phyloP scores from a whole-genome alignment of 495 filamentous ascomycete genomes.

The Astrocystis sublimbata region DNA sequence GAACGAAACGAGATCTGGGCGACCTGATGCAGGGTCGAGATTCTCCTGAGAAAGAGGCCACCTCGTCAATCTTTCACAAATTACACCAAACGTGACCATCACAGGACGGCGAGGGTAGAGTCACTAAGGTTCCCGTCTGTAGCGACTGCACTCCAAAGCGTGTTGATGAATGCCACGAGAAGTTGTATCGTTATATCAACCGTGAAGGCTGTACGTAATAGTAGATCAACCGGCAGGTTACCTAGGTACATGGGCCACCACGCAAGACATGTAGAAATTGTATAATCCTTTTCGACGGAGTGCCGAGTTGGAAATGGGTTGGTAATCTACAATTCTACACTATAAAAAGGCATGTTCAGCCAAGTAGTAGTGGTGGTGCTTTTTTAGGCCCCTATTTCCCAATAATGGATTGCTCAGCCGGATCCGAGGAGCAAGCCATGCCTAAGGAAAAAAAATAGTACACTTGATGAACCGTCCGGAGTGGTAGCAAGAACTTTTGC shows the following conservation, averaged over 20 bases:
- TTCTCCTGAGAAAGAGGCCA: background rate
- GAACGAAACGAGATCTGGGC: conserved; percentile 3
- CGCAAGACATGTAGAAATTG: background rate
- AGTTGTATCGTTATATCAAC: no score
- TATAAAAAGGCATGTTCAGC: conserved; percentile 9
- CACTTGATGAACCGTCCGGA: conserved; percentile 32
- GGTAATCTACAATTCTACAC: conserved; percentile 20
- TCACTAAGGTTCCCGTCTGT: no score
- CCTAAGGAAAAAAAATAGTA: conserved; percentile 38
- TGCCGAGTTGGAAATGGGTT: conserved; percentile 14
- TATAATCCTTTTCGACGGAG: background rate
- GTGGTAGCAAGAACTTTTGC: conserved; percentile 33
- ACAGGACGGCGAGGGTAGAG: background rate
- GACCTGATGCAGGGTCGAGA: background rate
- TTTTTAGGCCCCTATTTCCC: conserved; percentile 37
- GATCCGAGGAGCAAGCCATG: conserved; percentile 28
- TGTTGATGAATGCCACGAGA: no score
- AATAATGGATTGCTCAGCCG: conserved; percentile 29
- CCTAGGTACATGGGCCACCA: background rate
- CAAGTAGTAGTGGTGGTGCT: conserved; percentile 21
- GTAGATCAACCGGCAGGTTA: background rate
- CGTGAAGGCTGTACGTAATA: background rate
- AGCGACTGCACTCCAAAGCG: no score
- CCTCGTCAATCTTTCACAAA: background rate
- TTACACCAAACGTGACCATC: background rate